phyloP scores from a whole-genome alignment of 2,329 filamentous ascomycete species.

The Coniochaeta sp. region DNA sequence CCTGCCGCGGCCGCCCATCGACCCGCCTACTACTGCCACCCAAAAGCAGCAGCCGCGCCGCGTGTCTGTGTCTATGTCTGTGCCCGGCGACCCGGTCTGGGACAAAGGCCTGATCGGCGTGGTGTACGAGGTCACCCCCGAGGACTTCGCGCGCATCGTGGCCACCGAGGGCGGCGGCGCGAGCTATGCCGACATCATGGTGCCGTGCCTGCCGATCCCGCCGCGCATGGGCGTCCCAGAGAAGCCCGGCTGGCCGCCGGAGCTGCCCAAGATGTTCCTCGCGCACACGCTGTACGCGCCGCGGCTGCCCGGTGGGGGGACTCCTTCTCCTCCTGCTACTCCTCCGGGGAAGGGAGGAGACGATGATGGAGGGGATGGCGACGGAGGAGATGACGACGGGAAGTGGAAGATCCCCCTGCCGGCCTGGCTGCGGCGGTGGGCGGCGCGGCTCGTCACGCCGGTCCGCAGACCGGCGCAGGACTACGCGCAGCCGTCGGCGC shows the following conservation, averaged over 20 bases:
- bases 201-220: conserved; percentile 68
- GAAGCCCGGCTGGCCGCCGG: conserved; percentile 45
- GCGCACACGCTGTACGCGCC: conserved; percentile 81
- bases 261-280: conserved; percentile 58
- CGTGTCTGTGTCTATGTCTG: not conserved
- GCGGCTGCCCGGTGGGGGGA: conserved; percentile 26
- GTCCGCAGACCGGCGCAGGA: conserved; percentile 52
- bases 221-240: conserved; percentile 54
- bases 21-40: conserved; percentile 4
- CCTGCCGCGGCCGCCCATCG: conserved; percentile 18
- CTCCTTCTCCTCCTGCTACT: no score
- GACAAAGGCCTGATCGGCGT: conserved; percentile 81
- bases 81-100: conserved; percentile 51
- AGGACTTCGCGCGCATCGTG: conserved; percentile 81
- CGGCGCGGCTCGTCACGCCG: conserved; percentile 35
- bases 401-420: conserved; percentile 7
- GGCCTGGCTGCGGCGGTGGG: conserved; percentile 30
- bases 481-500: conserved; percentile 75
- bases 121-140: conserved; percentile 84
- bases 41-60: not conserved
- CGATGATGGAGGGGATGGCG: conserved; percentile 4
- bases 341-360: conserved; percentile 8
- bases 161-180: conserved; percentile 83
- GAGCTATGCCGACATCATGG: conserved; percentile 75
- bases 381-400: conserved; percentile 7